A percentile compares a stretch with the other conserved stretches of the same genome.
Evolutionary conservation across 768 basidiomycete species (phyloP).

Genomic region (Pleurotus salmoneostramineus): DNA sequence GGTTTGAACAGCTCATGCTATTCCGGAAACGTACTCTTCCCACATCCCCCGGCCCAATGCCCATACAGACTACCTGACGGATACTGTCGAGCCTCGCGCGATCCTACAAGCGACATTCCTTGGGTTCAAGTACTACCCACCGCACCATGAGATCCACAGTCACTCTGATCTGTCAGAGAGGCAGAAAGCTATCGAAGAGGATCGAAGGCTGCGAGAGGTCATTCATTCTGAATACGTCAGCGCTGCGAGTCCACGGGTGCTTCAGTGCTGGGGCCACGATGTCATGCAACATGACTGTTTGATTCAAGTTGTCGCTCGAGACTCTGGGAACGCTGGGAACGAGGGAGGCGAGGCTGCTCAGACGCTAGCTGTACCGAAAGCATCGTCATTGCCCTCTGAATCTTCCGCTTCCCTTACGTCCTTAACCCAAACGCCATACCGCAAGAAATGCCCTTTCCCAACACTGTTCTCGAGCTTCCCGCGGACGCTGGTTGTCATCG

Average conservation of each 20-base stretch:
- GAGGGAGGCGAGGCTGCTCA: background rate
- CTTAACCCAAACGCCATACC: conserved; percentile 17
- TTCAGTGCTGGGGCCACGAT: conserved; percentile 33
- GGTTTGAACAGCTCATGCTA: conserved; percentile 34
- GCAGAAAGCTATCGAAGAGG: conserved; percentile 23
- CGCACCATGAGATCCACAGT: background rate
- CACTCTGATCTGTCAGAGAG: conserved; percentile 1
- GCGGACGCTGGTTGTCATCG: conserved; percentile 38
- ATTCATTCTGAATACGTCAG: conserved; percentile 39
- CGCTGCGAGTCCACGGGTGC: conserved; percentile 34
- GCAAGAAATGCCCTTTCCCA: conserved; percentile 18
- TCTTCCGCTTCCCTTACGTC: background rate
- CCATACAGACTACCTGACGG: conserved; percentile 45
- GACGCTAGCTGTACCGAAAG: background rate
- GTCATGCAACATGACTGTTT: conserved; percentile 17
- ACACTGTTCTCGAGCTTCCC: conserved; percentile 45
- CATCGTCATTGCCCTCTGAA: background rate
- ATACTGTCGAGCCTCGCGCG: conserved; percentile 49
- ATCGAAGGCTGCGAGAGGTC: conserved; percentile 24
- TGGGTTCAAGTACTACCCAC: conserved; percentile 27
- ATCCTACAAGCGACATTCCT: conserved; percentile 52
- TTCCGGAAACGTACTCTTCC: conserved; percentile 44
- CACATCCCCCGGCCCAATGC: conserved; percentile 48
- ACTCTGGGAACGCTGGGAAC: conserved; percentile 9
- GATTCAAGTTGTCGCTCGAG: conserved; percentile 10